Evolutionary conservation across 306 rosid species (phyloP), one percentile per base, ranked within the genome.

Genomic region (Dicorynia guianensis): DNA sequence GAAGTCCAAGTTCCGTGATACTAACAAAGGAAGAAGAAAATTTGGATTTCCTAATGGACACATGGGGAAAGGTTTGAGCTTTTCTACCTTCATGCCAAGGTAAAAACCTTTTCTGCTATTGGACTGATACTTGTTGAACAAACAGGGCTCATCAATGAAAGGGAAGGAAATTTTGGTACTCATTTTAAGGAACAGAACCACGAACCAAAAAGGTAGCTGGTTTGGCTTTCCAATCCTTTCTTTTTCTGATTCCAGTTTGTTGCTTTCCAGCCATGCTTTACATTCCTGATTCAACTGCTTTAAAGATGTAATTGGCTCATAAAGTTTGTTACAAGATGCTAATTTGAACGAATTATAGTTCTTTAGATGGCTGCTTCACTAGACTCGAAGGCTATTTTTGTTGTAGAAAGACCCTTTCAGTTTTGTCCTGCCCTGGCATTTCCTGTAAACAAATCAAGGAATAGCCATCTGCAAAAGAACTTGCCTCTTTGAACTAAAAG

Each of bases 61-160:
- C 56, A 75, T 49, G 42, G 85, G 89, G 76, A 89, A 82, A 87
- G 98, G 99, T 90, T 69, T 71, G 89, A 77, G 76, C 58, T 80
- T 76, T 55, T 11, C 67, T 60, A 60, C 55, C 53, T 80, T 80
- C 59, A 62, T 57, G 19, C 67, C 1, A 17, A 44, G 25, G 30
- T 25, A 33, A 61, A 82, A 67, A 44, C 43, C 44, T 69, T 33
- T 59, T 82, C 53, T 69, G 34, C 30, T 6, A 55, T 56, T 65
- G 50, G 84, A n/a, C 67, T 82, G 52, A 82, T 73, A 17, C 62
- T 63, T 59, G 78, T 57, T 35, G 35, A 8, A 39, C 34, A 81
- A 54, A 55, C 96, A 92, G 98, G 96, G 68, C 73, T 52, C 44
- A 75, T 33, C 74, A 81, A 77, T 70, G 86, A 81, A 72, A 84